These are phyloP conservation scores for Cephalotrichum gorgonifer DNA, from an alignment of 2,329 filamentous ascomycete species.

Conservation along the genomic window DNA sequence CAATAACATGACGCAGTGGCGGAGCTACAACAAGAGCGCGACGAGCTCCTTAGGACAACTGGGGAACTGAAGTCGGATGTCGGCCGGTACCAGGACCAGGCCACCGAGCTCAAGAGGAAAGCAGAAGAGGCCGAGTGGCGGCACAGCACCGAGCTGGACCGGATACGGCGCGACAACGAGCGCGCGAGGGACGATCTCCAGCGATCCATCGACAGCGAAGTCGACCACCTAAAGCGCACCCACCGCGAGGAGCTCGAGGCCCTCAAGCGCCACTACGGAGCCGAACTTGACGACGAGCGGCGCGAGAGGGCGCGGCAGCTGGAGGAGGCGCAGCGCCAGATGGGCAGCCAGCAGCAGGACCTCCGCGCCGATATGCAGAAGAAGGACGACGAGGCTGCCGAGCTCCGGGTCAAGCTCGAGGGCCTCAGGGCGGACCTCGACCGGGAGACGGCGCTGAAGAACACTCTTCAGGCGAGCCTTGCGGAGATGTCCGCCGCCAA, in stretches of 20 bases:
- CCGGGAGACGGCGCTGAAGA: constrained; percentile 54
- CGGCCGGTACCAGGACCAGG: constrained; percentile 33
- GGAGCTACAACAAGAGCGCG: constrained; percentile 37
- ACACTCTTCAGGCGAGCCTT: constrained; percentile 38
- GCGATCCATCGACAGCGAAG: constrained; percentile 39
- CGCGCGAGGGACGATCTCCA: constrained; percentile 45
- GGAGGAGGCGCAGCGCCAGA: constrained; percentile 47
- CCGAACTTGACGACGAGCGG: constrained; percentile 57
- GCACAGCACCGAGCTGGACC: constrained; percentile 43
- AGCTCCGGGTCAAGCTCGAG: constrained; percentile 27
- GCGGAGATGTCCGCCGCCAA: constrained; percentile 50
- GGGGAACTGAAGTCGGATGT: constrained; percentile 46
- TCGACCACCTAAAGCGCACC: constrained; percentile 45
- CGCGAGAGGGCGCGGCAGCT: constrained; percentile 49
- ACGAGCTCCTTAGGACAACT: constrained; percentile 39
- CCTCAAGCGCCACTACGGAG: constrained; percentile 50
- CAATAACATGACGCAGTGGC: constrained; percentile 23
- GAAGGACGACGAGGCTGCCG: constrained; percentile 45
- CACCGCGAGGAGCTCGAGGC: constrained; percentile 61
- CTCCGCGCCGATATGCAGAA: constrained; percentile 34
- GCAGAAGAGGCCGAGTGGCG: constrained; percentile 24
- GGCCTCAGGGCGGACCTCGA: constrained; percentile 38
- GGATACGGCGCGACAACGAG: constrained; percentile 39
- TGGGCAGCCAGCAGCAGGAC: constrained; percentile 41
- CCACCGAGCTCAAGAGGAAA: constrained; percentile 36